Evolutionary conservation across 768 basidiomycete genomes (phyloP).

Genomic region (Kockovaella imperatae): DNA sequence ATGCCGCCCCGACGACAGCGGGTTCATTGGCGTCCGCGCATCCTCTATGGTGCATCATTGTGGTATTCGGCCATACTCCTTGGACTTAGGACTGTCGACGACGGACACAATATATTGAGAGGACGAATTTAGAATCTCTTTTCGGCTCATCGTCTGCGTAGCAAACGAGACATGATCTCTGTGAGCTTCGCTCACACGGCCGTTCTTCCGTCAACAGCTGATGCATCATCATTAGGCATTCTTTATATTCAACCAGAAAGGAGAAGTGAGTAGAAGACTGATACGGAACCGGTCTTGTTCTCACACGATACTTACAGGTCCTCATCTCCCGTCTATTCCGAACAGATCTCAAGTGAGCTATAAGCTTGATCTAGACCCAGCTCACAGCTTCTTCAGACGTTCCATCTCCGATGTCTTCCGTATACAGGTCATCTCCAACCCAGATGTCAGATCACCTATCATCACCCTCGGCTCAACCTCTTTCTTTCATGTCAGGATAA

Average conservation of each 20-base stretch:
- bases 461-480: conserved; percentile 96
- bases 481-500: conserved; percentile 94
- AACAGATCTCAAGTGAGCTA: conserved; percentile 84
- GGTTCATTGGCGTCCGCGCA: no score
- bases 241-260: conserved; percentile 99
- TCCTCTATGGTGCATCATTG: no score
- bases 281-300: neutral
- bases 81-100: no score
- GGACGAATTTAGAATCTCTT: no score
- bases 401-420: conserved; percentile 97
- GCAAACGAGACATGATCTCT: conserved; percentile 39
- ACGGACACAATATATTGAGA: no score
- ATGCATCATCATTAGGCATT: conserved; percentile 60
- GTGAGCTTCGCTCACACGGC: conserved; percentile 12
- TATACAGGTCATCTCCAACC: conserved; percentile 97
- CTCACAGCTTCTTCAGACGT: conserved; percentile 53
- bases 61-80: no score
- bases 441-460: conserved; percentile 92
- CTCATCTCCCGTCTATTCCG: conserved; percentile 93
- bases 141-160: no score
- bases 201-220: conserved; percentile 4
- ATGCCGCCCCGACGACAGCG: no score
- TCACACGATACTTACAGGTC: conserved; percentile 59
- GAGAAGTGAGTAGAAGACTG: conserved; percentile 61
- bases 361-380: neutral